A percentile compares a stretch with the other conserved stretches of the same genome.
These are phyloP conservation scores for Setomelanomma holmii DNA, from an alignment of 2,329 filamentous ascomycete species.

Conservation along the genomic window DNA sequence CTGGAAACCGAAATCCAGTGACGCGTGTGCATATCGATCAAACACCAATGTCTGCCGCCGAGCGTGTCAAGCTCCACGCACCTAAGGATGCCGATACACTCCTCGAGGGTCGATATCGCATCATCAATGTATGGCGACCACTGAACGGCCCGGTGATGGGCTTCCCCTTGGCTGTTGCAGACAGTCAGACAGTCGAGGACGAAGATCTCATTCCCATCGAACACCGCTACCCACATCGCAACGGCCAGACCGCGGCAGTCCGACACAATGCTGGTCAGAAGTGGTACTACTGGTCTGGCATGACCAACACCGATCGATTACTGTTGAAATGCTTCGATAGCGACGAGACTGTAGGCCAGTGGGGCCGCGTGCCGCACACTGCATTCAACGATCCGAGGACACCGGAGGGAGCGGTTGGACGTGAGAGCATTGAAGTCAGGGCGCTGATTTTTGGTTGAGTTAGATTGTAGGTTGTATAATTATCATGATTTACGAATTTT, in stretches of 20 bases:
- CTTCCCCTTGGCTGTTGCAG: slow-evolving; percentile 65
- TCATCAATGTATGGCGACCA: slow-evolving; percentile 86
- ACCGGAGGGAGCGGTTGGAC: slow-evolving; percentile 69
- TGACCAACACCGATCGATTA: slow-evolving; percentile 75
- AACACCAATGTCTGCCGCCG: slow-evolving; percentile 68
- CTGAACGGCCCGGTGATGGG: slow-evolving; percentile 65
- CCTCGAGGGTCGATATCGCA: slow-evolving; percentile 73
- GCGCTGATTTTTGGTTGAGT: slow-evolving; percentile 76
- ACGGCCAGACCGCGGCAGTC: slow-evolving; percentile 77
- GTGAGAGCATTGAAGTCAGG: slow-evolving; percentile 90
- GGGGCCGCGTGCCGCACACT: slow-evolving; percentile 58
- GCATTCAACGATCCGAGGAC: slow-evolving; percentile 77
- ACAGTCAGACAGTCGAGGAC: slow-evolving; percentile 62
- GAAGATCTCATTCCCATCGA: slow-evolving; percentile 74
- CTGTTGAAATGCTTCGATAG: slow-evolving; percentile 82
- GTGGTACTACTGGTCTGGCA: slow-evolving; percentile 84
- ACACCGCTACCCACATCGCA: slow-evolving; percentile 74
- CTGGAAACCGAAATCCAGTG: slow-evolving; percentile 72
- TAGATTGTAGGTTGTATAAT: background rate
- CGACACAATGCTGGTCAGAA: slow-evolving; percentile 66
- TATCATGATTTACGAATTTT: slow-evolving; percentile 1
- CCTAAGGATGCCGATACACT: slow-evolving; percentile 71
- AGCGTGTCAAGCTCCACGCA: slow-evolving; percentile 73
- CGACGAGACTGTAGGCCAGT: slow-evolving; percentile 53
- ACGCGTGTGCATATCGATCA: slow-evolving; percentile 83